Conservation (phyloP, 257 asterid species). For the Nicotiana tomentosiformis region DNA sequence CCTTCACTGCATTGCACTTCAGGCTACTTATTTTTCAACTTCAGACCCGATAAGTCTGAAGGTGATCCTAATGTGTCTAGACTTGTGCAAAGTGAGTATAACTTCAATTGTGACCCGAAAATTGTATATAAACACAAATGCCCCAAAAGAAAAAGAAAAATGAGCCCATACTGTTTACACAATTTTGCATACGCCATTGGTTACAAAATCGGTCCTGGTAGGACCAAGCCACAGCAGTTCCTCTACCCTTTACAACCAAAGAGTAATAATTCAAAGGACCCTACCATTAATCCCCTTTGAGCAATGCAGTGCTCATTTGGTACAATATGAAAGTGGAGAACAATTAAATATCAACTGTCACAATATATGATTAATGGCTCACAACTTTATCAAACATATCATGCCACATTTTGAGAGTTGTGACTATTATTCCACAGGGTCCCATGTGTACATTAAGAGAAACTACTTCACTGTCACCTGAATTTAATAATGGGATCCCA, state of each 20-base stretch:
- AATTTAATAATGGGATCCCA: not conserved
- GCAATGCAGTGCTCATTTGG: not conserved
- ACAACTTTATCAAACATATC: not conserved
- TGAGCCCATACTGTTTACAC: too few species aligned
- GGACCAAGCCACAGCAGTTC: not conserved
- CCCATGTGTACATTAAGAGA: not conserved
- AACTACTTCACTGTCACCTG: not conserved
- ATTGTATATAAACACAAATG: too few species aligned
- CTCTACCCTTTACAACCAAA: constrained; percentile 3
- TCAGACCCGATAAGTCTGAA: too few species aligned
- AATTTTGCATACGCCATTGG: not conserved
- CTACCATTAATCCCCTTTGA: not conserved
- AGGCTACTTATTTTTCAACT: too few species aligned
- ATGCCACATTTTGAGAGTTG: not conserved
- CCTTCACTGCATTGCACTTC: too few species aligned
- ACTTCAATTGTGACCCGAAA: too few species aligned
- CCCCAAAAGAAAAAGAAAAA: too few species aligned
- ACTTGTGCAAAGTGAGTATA: too few species aligned
- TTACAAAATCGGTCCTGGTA: not conserved
- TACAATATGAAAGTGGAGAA: constrained; percentile 1
- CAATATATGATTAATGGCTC: not conserved
- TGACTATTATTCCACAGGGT: not conserved
- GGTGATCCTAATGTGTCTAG: too few species aligned
- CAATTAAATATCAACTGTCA: not conserved
- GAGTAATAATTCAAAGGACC: constrained; percentile 4